These are phyloP conservation scores for Drechslerella stenobrocha DNA, from an alignment of 2,329 filamentous ascomycete genomes.

Conservation along the genomic window DNA sequence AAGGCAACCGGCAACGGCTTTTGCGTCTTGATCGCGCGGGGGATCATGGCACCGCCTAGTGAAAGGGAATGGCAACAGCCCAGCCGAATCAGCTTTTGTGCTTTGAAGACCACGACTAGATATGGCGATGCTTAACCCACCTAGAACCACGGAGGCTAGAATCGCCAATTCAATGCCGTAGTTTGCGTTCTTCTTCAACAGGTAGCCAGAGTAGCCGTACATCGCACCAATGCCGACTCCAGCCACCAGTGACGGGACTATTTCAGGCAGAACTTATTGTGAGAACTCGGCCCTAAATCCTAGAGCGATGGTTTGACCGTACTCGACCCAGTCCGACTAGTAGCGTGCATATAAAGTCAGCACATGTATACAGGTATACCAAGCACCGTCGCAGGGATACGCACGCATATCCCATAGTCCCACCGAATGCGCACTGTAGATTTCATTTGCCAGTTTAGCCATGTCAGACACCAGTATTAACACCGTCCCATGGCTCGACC, in stretches of 20 bases:
- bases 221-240: constrained; percentile 78
- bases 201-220: constrained; percentile 78
- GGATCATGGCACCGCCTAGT: constrained; percentile 72
- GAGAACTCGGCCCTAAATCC: constrained; percentile 1
- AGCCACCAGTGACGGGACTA: constrained; percentile 74
- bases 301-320: no score
- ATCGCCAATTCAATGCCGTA: constrained; percentile 90
- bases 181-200: constrained; percentile 71
- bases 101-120: no score
- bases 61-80: background rate
- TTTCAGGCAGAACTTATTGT: constrained; percentile 13
- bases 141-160: constrained; percentile 81
- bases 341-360: constrained; percentile 6
- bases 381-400: constrained; percentile 2
- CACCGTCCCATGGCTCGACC: background rate
- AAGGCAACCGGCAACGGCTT: constrained; percentile 84
- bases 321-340: constrained; percentile 74
- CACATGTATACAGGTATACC: no score
- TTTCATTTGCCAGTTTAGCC: background rate
- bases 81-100: no score
- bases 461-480: background rate
- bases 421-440: constrained; percentile 72
- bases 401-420: constrained; percentile 74
- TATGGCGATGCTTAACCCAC: constrained; percentile 10
- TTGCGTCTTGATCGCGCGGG: constrained; percentile 76